Evolutionary conservation across 306 rosid species (phyloP).

Genomic region (Albizia julibrissin): DNA sequence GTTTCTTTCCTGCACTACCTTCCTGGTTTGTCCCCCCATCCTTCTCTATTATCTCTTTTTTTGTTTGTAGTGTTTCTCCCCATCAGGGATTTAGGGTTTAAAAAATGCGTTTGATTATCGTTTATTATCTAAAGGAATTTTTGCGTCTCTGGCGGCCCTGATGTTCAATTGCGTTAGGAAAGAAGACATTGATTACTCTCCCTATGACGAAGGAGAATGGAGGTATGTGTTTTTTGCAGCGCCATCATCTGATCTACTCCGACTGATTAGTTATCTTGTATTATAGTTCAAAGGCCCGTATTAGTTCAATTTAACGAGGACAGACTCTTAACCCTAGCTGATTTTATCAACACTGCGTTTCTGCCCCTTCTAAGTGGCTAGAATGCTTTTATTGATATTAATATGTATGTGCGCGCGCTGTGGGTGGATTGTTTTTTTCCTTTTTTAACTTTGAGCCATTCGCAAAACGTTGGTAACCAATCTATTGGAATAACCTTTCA

Average conservation of each 20-base stretch:
- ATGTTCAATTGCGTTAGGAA: constrained; percentile 99
- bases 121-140: constrained; percentile 58
- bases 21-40: constrained; percentile 56
- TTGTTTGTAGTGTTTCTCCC: background rate
- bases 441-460: background rate
- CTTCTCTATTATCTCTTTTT: background rate
- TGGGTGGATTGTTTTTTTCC: background rate
- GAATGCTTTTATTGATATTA: background rate
- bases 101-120: constrained; percentile 26
- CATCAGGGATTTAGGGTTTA: constrained; percentile 63
- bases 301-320: background rate
- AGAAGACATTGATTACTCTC: constrained; percentile 95
- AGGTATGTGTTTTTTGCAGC: constrained; percentile 49
- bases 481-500: background rate
- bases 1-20: constrained; percentile 91
- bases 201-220: constrained; percentile 99
- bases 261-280: background rate
- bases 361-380: background rate
- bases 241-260: background rate
- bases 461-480: background rate
- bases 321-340: background rate
- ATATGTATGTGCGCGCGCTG: too few species aligned
- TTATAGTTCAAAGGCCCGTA: background rate
- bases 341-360: background rate
- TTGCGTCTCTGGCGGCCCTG: constrained; percentile 90